A percentile compares a stretch with the other conserved stretches of the same genome.
phyloP scores from a whole-genome alignment of 2,329 filamentous ascomycete genomes.

The Curvularia sp. region DNA sequence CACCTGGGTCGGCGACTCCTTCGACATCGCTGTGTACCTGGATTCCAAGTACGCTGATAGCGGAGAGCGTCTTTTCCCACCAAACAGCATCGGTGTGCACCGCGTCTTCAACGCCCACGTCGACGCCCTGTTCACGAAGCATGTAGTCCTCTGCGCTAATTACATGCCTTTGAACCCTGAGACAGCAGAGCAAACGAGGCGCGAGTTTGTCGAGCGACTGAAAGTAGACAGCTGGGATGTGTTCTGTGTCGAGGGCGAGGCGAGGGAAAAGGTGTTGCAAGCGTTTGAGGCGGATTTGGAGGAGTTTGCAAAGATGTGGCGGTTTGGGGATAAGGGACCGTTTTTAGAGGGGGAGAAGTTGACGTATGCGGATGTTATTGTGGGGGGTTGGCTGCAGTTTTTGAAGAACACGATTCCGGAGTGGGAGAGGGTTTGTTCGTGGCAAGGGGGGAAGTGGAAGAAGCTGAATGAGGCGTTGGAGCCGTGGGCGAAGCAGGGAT shows the following conservation, averaged over 20 bases:
- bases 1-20: constrained; percentile 63
- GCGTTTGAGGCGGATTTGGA: constrained; percentile 54
- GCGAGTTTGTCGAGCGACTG: constrained; percentile 58
- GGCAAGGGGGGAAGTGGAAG: constrained; percentile 61
- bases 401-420: constrained; percentile 54
- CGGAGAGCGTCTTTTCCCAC: constrained; percentile 58
- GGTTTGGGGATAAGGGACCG: constrained; percentile 51
- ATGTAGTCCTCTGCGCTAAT: constrained; percentile 51
- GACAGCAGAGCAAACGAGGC: constrained; percentile 54
- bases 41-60: constrained; percentile 58
- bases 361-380: constrained; percentile 63
- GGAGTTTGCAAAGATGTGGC: constrained; percentile 54
- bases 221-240: constrained; percentile 55
- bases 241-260: constrained; percentile 45
- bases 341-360: constrained; percentile 57
- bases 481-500: constrained; percentile 4
- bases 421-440: constrained; percentile 57
- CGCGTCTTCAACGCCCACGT: constrained; percentile 60
- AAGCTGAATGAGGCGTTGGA: constrained; percentile 12
- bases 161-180: constrained; percentile 60
- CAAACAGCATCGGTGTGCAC: constrained; percentile 41
- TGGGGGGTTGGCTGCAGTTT: constrained; percentile 64
- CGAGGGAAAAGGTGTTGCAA: constrained; percentile 46
- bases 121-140: constrained; percentile 61
- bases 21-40: constrained; percentile 69